Evolutionary conservation across 108 stramenopile genomes (phyloP), one percentile per base, ranked within the genome.

Genomic region (Discostella pseudostelligera): DNA sequence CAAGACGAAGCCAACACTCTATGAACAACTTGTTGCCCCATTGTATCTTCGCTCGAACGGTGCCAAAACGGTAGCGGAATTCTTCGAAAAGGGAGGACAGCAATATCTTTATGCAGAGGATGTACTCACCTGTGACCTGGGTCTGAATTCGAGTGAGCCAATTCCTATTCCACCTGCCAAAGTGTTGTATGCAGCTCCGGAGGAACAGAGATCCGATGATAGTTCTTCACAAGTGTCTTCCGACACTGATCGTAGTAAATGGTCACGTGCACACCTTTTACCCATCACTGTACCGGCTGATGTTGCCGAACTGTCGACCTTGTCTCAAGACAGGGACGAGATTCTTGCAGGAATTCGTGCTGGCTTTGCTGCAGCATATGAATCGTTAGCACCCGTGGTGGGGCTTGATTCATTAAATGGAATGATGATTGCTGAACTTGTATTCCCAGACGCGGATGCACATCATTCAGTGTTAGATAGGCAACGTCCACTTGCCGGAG

Each of bases 81-180:
- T 81, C 56, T 93, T 89, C 60, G 74, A 84, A 56, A 65, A 62
- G 17, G 92, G 92, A 7, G 92, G 92, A 17, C 92, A 93, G 59
- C 88, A 87, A 62, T 93, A 87, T 56, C 54, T 88, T 7, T 93
- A 88, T 58, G 70, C 83, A 4, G 92, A 93, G 72, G 92, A 93
- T 59, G 53, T 87, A 13, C 66, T 92, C 36, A 85, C 83, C 21
- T 76, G 87, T 19, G 79, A 88, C 56, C 73, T 87, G 46, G 90
- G 76, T 13, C 66, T 67, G 21, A 49, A 50, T 28, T 60, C 74
- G 26, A 62, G 48, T 32, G 79, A 65, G 9, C 67, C 74, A 0
- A 65, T 90, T 9, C 59, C 61, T 12, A 83, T 93, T 9, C 92
- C 92, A 44, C 92, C 92, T 6, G 72, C 79, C n/a, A 62, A 68